Base-by-base conservation (phyloP, 2,329 filamentous ascomycete species). In the Colletotrichum theobromicola region DNA sequence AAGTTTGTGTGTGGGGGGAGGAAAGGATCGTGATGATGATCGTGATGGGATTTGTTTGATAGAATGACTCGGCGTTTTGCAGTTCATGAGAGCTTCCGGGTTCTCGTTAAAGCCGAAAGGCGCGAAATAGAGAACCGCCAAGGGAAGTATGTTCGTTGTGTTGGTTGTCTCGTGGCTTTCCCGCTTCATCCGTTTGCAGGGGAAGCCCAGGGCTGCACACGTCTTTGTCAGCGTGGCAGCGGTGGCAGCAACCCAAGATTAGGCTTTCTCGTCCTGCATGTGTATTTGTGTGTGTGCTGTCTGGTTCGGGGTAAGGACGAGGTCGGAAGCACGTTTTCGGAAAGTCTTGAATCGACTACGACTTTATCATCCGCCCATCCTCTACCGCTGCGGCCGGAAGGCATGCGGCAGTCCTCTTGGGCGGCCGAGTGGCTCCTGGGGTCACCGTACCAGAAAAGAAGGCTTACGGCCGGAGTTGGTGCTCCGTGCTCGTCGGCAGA, bases 151-250 rank as follows among this genome's bases (percentile, higher is more conserved):
- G 18, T 62, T 46, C 30, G 24, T 35, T 12, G 26, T 53, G 64
- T 57, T 67, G 32, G 53, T 46, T 46, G 50, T 65, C 70, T 73
- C 37, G 65, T 58, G 58, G 50, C 35, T 34, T 46, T 57, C 46
- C 67, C 68, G 55, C 68, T 58, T 72, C 67, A 46, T 63, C 72
- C 72, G 72, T 67, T 74, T 74, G 68, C 72, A 72, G 70, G 53
- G 62, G 42, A 60, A 15, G 70, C 30, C 46, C 8, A 26, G 34
- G 62, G 46, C 37, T 57, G 68, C 61, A 34, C 42, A 32, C 57
- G 62, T 57, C 62, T 72, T 67, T 74, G 68, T 72, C 68, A 74
- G 68, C 46, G 32, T 67, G 68, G 53, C 37, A 55, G 61, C 24
- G 34, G 57, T 50, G 42, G 42, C 42, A 60, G 57, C 57, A 32